phyloP scores from a whole-genome alignment of 441 rosid genomes.

The Eutrema salsugineum region DNA sequence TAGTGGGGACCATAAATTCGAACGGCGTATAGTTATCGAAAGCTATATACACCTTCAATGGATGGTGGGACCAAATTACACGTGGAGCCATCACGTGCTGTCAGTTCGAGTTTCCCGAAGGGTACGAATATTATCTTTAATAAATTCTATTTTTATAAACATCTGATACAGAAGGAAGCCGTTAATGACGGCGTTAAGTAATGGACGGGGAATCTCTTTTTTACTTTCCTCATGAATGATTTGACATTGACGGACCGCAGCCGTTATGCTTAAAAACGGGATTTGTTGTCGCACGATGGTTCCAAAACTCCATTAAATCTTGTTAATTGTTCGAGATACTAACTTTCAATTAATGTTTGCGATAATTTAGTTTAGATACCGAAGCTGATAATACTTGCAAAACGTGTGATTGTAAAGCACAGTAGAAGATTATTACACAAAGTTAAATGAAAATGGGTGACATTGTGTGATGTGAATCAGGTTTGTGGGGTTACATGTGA shows the following conservation, averaged over 20 bases:
- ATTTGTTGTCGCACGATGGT: constrained; percentile 15
- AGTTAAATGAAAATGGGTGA: not conserved
- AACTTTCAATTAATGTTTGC: not conserved
- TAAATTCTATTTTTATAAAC: not conserved
- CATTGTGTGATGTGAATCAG: not conserved
- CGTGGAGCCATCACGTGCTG: constrained; percentile 36
- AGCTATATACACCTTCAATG: not conserved
- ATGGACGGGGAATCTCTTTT: not conserved
- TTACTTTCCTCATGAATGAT: not conserved
- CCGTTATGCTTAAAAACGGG: constrained; percentile 33
- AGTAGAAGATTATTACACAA: not conserved
- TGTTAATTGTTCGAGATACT: not conserved
- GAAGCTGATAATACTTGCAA: not conserved
- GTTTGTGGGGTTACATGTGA: not conserved
- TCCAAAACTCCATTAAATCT: no score
- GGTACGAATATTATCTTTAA: constrained; percentile 1
- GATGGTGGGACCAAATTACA: not conserved
- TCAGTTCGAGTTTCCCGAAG: constrained; percentile 29
- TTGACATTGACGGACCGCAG: constrained; percentile 26
- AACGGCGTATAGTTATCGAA: constrained; percentile 19
- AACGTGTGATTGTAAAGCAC: not conserved
- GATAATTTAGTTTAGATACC: no score
- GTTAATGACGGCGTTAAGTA: constrained; percentile 37
- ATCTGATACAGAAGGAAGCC: constrained; percentile 1
- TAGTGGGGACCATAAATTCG: constrained; percentile 25